Conservation (phyloP, 805 yeast species). For the Myxozyma mucilagina region DNA sequence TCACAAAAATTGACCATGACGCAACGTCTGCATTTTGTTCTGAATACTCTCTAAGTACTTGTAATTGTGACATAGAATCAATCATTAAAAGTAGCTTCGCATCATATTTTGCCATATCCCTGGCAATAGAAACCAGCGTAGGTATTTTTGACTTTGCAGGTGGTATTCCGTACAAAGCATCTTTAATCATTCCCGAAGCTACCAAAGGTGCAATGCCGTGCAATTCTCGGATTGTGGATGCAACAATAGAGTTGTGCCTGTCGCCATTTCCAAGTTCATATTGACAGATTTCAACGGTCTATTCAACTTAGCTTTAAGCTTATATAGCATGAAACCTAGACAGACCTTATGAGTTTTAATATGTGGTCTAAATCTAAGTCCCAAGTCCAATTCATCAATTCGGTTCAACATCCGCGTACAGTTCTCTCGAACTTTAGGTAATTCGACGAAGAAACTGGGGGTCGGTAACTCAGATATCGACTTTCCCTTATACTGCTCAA, state of each 20-base stretch:
- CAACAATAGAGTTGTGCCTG: slow-evolving; percentile 55
- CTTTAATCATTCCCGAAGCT: slow-evolving; percentile 47
- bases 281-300: slow-evolving; percentile 58
- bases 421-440: slow-evolving; percentile 46
- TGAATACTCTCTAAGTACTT: slow-evolving; percentile 24
- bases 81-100: slow-evolving; percentile 51
- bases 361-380: slow-evolving; percentile 62
- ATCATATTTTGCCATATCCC: slow-evolving; percentile 42
- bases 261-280: slow-evolving; percentile 41
- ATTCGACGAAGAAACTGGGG: slow-evolving; percentile 57
- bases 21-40: slow-evolving; percentile 17
- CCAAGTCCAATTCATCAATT: slow-evolving; percentile 42
- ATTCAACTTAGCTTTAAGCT: not conserved
- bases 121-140: slow-evolving; percentile 44
- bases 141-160: slow-evolving; percentile 50
- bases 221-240: slow-evolving; percentile 70
- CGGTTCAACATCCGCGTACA: slow-evolving; percentile 52
- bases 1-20: slow-evolving; percentile 64
- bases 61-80: slow-evolving; percentile 60
- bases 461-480: slow-evolving; percentile 53
- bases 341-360: slow-evolving; percentile 68
- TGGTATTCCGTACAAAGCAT: slow-evolving; percentile 59
- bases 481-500: slow-evolving; percentile 43
- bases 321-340: not conserved
- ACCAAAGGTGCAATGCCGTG: slow-evolving; percentile 50